A percentile compares a stretch with the other conserved stretches of the same genome.
Conservation (phyloP, 805 yeast genomes). For the Kregervanrija fluxuum region DNA sequence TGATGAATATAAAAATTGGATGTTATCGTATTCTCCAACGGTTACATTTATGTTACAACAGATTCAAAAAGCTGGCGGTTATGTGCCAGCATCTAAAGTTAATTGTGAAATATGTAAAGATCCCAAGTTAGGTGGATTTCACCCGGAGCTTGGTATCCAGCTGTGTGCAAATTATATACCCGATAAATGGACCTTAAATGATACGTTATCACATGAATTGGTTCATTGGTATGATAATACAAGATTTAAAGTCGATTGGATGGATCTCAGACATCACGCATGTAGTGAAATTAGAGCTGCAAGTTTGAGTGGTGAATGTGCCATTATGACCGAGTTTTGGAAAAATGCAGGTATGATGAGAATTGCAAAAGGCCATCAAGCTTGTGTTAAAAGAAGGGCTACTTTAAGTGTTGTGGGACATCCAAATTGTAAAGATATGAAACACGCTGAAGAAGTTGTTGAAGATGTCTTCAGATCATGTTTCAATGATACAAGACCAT, state of each 20-base stretch:
- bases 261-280: conserved; percentile 84
- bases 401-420: conserved; percentile 75
- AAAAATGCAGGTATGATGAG: conserved; percentile 24
- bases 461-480: conserved; percentile 89
- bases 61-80: conserved; percentile 50
- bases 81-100: conserved; percentile 49
- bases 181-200: conserved; percentile 78
- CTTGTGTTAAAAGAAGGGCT: conserved; percentile 86
- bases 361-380: conserved; percentile 70
- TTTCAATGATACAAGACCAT: conserved; percentile 92
- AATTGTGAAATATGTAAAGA: conserved; percentile 82
- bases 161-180: conserved; percentile 76
- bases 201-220: conserved; percentile 85
- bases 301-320: conserved; percentile 88
- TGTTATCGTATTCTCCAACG: conserved; percentile 71
- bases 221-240: conserved; percentile 90
- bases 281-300: conserved; percentile 95
- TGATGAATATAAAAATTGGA: conserved; percentile 72
- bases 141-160: conserved; percentile 81
- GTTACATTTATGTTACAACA: conserved; percentile 84
- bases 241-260: conserved; percentile 83
- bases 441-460: conserved; percentile 73
- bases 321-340: conserved; percentile 77
- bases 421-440: conserved; percentile 68
- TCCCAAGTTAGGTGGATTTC: conserved; percentile 83